phyloP scores from a whole-genome alignment of 495 filamentous ascomycete species.

The Polyplosphaeria fusca region DNA sequence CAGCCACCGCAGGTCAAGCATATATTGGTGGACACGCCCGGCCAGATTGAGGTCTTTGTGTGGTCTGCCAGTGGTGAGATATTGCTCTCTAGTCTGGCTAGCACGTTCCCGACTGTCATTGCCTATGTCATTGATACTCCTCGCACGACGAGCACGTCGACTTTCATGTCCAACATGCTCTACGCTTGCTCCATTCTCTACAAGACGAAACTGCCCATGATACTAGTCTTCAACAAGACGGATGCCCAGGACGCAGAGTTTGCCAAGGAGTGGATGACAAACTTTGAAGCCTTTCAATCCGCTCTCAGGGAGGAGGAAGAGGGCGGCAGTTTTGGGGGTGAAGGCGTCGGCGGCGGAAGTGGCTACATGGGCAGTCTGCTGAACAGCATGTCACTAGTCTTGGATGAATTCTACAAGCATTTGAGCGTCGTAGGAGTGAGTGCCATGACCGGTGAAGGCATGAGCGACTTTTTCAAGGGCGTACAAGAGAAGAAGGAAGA shows the following conservation, averaged over 20 bases:
- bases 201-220: constrained; percentile 98
- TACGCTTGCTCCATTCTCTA: constrained; percentile 98
- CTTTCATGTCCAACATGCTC: constrained; percentile 99
- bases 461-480: constrained; percentile 88
- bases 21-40: constrained; percentile 91
- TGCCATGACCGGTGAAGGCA: constrained; percentile 85
- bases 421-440: constrained; percentile 89
- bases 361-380: constrained; percentile 96
- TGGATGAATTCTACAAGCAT: constrained; percentile 96
- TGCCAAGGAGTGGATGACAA: constrained; percentile 99
- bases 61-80: constrained; percentile 94
- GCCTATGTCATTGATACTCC: constrained; percentile 98
- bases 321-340: constrained; percentile 68
- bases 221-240: constrained; percentile 97
- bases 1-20: constrained; percentile 63
- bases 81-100: constrained; percentile 87
- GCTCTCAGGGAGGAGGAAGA: constrained; percentile 79
- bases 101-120: constrained; percentile 90
- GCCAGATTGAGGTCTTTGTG: constrained; percentile 97
- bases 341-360: constrained; percentile 71
- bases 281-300: constrained; percentile 92
- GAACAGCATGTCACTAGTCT: constrained; percentile 95
- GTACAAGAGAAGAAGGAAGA: constrained; percentile 83
- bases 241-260: constrained; percentile 88
- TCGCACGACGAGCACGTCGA: constrained; percentile 82